Conservation (phyloP, 306 rosid genomes). For the Aeschynomene evenia region DNA sequence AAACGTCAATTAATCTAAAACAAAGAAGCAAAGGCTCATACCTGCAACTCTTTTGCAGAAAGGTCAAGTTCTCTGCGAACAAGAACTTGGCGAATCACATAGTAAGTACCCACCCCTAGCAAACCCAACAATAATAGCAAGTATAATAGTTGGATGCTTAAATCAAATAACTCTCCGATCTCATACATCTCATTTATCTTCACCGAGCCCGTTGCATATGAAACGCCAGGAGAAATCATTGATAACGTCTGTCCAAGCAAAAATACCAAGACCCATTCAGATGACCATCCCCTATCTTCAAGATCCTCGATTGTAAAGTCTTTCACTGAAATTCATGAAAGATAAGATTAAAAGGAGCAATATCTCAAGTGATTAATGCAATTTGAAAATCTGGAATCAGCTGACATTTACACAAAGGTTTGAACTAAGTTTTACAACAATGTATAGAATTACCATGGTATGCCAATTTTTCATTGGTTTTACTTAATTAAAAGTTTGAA, state of each 20-base stretch:
- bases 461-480: background rate
- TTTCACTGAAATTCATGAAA: constrained; percentile 41
- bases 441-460: constrained; percentile 11
- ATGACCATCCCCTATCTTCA: constrained; percentile 41
- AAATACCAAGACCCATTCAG: constrained; percentile 50
- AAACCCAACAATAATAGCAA: constrained; percentile 66
- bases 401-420: background rate
- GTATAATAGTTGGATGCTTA: constrained; percentile 86
- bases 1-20: constrained; percentile 6
- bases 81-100: constrained; percentile 90
- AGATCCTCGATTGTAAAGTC: constrained; percentile 36
- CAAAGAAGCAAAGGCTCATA: constrained; percentile 34
- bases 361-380: background rate
- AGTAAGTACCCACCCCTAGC: constrained; percentile 85
- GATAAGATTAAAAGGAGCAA: constrained; percentile 13
- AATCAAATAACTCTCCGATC: constrained; percentile 79
- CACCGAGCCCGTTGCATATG: constrained; percentile 52
- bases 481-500: constrained; percentile 15
- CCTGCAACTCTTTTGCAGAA: constrained; percentile 98
- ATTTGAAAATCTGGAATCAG: constrained; percentile 15
- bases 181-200: constrained; percentile 64
- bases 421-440: constrained; percentile 7
- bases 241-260: constrained; percentile 60
- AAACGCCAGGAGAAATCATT: constrained; percentile 56
- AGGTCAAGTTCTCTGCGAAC: constrained; percentile 97